phyloP scores from a whole-genome alignment of 768 basidiomycete species.

The Psilocybe cyanescens region DNA sequence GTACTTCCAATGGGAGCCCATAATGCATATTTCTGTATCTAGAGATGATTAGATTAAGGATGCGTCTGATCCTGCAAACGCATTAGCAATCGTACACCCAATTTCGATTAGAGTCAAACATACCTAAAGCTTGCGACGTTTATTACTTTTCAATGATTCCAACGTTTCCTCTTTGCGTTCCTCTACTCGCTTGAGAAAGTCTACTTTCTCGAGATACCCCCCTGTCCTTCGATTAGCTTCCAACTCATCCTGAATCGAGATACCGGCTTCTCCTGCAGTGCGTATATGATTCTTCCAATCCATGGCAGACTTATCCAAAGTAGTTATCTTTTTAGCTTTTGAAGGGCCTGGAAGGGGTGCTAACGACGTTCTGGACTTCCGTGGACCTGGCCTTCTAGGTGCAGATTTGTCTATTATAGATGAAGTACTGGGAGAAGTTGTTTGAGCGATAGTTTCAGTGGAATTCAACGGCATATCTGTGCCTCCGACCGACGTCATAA shows the following conservation, averaged over 20 bases:
- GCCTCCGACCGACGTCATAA: not conserved
- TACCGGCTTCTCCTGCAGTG: constrained; percentile 37
- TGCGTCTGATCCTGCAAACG: not conserved
- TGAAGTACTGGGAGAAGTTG: not conserved
- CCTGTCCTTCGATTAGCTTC: constrained; percentile 73
- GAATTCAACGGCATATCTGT: not conserved
- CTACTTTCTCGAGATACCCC: constrained; percentile 85
- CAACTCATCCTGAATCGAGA: constrained; percentile 65
- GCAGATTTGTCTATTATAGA: not conserved
- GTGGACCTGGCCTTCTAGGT: constrained; percentile 59
- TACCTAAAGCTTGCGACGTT: constrained; percentile 47
- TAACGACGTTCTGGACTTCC: constrained; percentile 64
- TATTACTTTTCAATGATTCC: constrained; percentile 58
- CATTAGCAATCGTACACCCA: too few species aligned
- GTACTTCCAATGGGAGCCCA: not conserved
- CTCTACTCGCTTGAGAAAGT: constrained; percentile 79
- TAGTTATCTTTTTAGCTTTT: constrained; percentile 79
- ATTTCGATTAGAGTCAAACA: too few species aligned
- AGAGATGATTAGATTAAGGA: not conserved
- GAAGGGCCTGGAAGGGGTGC: constrained; percentile 53
- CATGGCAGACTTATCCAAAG: constrained; percentile 85
- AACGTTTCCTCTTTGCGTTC: constrained; percentile 69
- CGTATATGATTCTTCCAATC: constrained; percentile 79
- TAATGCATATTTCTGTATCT: not conserved
- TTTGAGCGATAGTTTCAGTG: not conserved